A percentile compares a stretch with the other conserved stretches of the same genome.
phyloP scores from a whole-genome alignment of 2,329 filamentous ascomycete species.

The Aspergillus sclerotialis region DNA sequence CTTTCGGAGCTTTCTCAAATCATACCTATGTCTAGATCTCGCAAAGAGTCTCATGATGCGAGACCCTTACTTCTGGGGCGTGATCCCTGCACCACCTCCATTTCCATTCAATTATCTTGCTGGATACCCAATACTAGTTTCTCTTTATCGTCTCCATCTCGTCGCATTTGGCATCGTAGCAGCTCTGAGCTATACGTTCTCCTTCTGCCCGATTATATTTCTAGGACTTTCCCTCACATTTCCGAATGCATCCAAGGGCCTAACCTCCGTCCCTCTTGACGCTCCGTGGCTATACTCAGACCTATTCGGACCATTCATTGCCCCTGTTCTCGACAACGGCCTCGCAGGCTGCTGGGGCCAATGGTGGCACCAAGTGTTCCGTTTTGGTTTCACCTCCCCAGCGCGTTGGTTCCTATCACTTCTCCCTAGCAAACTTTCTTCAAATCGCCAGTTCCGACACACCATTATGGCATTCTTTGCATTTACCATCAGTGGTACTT shows the following conservation, averaged over 20 bases:
- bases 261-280: slow-evolving; percentile 53
- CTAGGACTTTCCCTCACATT: slow-evolving; percentile 44
- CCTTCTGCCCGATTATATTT: slow-evolving; percentile 55
- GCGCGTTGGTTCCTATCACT: slow-evolving; percentile 33
- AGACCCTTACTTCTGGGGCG: slow-evolving; percentile 69
- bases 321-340: slow-evolving; percentile 51
- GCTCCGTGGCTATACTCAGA: slow-evolving; percentile 57
- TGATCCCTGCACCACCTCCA: slow-evolving; percentile 42
- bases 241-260: slow-evolving; percentile 48
- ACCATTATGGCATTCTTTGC: slow-evolving; percentile 19
- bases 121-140: slow-evolving; percentile 42
- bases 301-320: slow-evolving; percentile 46
- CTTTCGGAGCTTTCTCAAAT: slow-evolving; percentile 42
- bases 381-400: slow-evolving; percentile 45
- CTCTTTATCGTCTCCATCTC: slow-evolving; percentile 51
- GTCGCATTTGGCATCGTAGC: slow-evolving; percentile 51
- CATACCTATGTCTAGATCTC: slow-evolving; percentile 64
- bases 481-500: slow-evolving; percentile 28
- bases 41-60: slow-evolving; percentile 62
- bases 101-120: slow-evolving; percentile 38
- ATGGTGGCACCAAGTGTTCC: slow-evolving; percentile 91
- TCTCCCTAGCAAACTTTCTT: slow-evolving; percentile 13
- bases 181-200: slow-evolving; percentile 56
- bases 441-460: slow-evolving; percentile 12
- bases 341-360: slow-evolving; percentile 75